phyloP scores from a whole-genome alignment of 2,329 filamentous ascomycete species.

The Phaeophleospora eucalypticola region DNA sequence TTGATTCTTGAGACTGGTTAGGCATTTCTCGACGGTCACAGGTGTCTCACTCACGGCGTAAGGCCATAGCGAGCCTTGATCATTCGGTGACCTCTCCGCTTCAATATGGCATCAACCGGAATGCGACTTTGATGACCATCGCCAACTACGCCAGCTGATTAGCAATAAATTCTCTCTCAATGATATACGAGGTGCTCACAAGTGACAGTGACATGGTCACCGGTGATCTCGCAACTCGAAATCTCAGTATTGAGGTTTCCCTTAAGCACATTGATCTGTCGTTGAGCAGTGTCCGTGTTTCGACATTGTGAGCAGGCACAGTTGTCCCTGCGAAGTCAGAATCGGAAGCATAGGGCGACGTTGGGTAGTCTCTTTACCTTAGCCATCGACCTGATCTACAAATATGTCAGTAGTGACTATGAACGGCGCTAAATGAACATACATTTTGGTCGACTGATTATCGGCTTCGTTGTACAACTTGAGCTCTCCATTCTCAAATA shows the following conservation, averaged over 20 bases:
- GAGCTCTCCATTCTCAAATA: constrained; percentile 15
- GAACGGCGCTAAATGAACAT: constrained; percentile 3
- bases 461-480: constrained; percentile 15
- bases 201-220: constrained; percentile 15
- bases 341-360: neutral
- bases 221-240: constrained; percentile 8
- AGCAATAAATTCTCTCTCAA: constrained; percentile 1
- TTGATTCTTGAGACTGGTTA: constrained; percentile 10
- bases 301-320: constrained; percentile 28
- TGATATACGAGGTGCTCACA: constrained; percentile 12
- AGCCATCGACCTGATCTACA: constrained; percentile 21
- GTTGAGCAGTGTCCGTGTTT: constrained; percentile 29
- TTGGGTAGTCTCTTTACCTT: constrained; percentile 9
- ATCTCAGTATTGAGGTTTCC: constrained; percentile 14
- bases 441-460: constrained; percentile 16
- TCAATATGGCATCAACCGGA: constrained; percentile 7
- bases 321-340: constrained; percentile 22
- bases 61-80: constrained; percentile 19
- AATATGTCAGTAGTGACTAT: neutral
- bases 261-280: constrained; percentile 32
- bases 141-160: constrained; percentile 14
- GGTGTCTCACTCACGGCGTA: constrained; percentile 4
- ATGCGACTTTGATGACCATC: constrained; percentile 23
- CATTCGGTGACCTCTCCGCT: constrained; percentile 10
- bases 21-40: neutral